These are phyloP conservation scores for Peronospora farinosa DNA, from an alignment of 352 stramenopile genomes.

Conservation along the genomic window DNA sequence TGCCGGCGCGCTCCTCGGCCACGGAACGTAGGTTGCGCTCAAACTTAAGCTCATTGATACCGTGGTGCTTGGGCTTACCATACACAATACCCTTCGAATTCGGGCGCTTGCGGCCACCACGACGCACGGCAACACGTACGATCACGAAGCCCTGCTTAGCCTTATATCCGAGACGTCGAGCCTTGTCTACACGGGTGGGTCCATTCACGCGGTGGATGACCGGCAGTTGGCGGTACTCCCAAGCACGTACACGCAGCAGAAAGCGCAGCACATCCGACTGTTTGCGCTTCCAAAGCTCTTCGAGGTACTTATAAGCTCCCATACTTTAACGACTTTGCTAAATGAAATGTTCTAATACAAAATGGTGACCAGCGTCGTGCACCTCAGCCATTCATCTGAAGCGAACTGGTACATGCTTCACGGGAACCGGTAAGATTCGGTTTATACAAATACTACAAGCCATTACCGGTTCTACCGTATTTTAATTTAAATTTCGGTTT, in stretches of 20 bases:
- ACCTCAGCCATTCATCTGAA: constrained; percentile 14
- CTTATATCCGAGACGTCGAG: constrained; percentile 99
- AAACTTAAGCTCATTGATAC: constrained; percentile 99
- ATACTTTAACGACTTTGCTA: constrained; percentile 80
- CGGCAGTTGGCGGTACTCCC: constrained; percentile 98
- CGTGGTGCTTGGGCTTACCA: constrained; percentile 99
- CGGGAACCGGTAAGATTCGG: not conserved
- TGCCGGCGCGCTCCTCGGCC: constrained; percentile 97
- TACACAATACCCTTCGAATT: constrained; percentile 99
- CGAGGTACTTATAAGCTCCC: constrained; percentile 99
- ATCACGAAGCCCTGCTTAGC: constrained; percentile 99
- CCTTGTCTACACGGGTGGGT: constrained; percentile 98
- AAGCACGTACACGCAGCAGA: constrained; percentile 95
- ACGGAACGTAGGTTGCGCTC: constrained; percentile 96
- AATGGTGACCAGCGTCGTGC: not conserved
- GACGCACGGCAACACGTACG: constrained; percentile 95
- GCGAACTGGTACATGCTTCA: not conserved
- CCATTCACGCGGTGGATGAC: constrained; percentile 93
- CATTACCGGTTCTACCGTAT: not conserved
- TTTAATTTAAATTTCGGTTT: not conserved
- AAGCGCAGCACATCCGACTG: constrained; percentile 99
- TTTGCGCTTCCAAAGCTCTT: constrained; percentile 99
- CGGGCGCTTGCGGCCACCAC: constrained; percentile 97
- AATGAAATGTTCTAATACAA: constrained; percentile 16
- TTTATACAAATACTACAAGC: not conserved